A percentile compares a stretch with the other conserved stretches of the same genome.
Evolutionary conservation across 345 rosid genomes (phyloP).

Genomic region (Salix purpurea): DNA sequence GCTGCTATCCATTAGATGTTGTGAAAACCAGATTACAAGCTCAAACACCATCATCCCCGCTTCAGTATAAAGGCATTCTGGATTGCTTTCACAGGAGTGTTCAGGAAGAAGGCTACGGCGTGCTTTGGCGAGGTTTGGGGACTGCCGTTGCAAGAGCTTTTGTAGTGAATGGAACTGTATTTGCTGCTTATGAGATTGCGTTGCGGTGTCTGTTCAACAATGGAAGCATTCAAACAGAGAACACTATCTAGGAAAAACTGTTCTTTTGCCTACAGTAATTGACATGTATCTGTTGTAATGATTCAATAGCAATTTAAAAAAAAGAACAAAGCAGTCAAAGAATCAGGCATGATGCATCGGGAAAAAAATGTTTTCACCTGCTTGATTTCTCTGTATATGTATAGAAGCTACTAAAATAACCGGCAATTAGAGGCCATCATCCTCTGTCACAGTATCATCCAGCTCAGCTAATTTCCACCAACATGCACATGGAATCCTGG

Average conservation of each 20-base stretch:
- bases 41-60: constrained; percentile 31
- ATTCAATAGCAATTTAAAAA: neutral
- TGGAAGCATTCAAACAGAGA: constrained; percentile 42
- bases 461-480: neutral
- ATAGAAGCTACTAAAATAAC: neutral
- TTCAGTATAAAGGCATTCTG: constrained; percentile 51
- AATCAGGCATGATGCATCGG: neutral
- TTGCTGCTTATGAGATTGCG: constrained; percentile 79
- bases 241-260: constrained; percentile 21
- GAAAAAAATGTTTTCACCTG: neutral
- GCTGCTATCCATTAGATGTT: constrained; percentile 85
- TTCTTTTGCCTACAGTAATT: neutral
- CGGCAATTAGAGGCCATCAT: neutral
- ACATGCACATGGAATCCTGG: no score
- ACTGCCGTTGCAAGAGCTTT: constrained; percentile 98
- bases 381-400: neutral
- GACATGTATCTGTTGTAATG: neutral
- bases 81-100: constrained; percentile 68
- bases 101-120: constrained; percentile 54
- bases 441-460: constrained; percentile 30
- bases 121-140: constrained; percentile 90
- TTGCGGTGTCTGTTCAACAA: constrained; percentile 68
- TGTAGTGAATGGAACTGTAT: constrained; percentile 83
- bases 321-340: neutral
- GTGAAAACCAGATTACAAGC: constrained; percentile 83